Evolutionary conservation across 225 moss, liverwort and hornwort genomes (phyloP), one percentile per base, ranked within the genome.

Genomic region (Lunularia cruciata): DNA sequence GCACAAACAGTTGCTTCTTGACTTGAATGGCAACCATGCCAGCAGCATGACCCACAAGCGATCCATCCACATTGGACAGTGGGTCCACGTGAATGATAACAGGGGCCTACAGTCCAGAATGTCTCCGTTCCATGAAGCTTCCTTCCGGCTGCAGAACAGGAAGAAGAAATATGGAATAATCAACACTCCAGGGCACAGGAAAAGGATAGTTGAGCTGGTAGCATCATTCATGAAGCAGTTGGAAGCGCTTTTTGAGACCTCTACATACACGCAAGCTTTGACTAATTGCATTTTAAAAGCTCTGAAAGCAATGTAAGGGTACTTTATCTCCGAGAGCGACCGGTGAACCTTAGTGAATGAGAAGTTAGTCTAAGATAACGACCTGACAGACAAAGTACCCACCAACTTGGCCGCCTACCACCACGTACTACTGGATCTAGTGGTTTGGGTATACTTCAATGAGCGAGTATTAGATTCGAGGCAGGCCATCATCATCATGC

Each of bases 181-280:
- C 11, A 54, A 54, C 10, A 54, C 26, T 54, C 54, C 54, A 54
- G 54, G 26, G 54, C 6, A 8, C n/a, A n/a, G n/a, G 6, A 25
- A 54, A 54, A 54, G 11, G 54, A 54, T n/a, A 12, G n/a, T n/a
- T 13, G 8, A 12, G 23, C 22, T 54, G 54, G 27, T 54, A 28
- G 54, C 54, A 54, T 54, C 54, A 54, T 27, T 54, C 54, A 25
- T 14, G 54, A 54, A 54, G 10, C 54, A 54, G 54, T 54, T 54
- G 27, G 26, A n/a, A n/a, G 26, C 54, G 12, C 54, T 27, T 54
- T 28, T 54, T 14, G 26, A 14, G 7, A 25, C 28, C 54, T 8
- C 27, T 28, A 8, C n/a, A n/a, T n/a, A 27, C 22, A 54, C 22
- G 54, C 54, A n/a, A n/a, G n/a, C n/a, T n/a, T n/a, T n/a, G n/a